phyloP scores from a whole-genome alignment of 2,329 filamentous ascomycete genomes.

The Zasmidium angulare region DNA sequence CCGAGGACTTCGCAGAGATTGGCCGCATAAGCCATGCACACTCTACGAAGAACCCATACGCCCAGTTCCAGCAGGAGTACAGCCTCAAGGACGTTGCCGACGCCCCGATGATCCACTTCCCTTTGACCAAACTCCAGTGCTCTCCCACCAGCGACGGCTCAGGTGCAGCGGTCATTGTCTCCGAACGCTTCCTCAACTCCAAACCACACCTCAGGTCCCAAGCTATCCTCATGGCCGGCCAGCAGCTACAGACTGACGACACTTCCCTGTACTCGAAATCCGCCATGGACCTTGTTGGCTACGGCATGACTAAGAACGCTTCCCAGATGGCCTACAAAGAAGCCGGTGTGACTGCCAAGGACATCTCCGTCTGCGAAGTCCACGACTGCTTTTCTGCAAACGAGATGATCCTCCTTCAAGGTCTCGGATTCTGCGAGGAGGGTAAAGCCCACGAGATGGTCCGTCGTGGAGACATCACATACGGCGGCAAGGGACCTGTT shows the following conservation, averaged over 20 bases:
- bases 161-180: constrained; percentile 85
- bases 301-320: constrained; percentile 76
- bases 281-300: constrained; percentile 85
- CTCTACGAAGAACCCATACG: constrained; percentile 89
- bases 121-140: constrained; percentile 96
- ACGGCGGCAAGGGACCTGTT: constrained; percentile 73
- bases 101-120: constrained; percentile 74
- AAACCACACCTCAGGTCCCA: constrained; percentile 77
- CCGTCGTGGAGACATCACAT: constrained; percentile 82
- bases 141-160: constrained; percentile 93
- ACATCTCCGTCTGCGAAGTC: constrained; percentile 83
- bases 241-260: constrained; percentile 79
- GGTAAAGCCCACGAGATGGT: constrained; percentile 93
- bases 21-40: constrained; percentile 89
- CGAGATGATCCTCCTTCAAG: constrained; percentile 87
- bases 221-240: constrained; percentile 86
- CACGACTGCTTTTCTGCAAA: constrained; percentile 97
- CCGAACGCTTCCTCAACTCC: constrained; percentile 80
- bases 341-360: constrained; percentile 63
- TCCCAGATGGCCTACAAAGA: constrained; percentile 68
- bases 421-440: constrained; percentile 70
- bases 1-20: constrained; percentile 91
- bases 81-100: constrained; percentile 77
- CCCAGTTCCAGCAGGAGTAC: constrained; percentile 92
- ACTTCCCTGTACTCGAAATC: constrained; percentile 75